Base-by-base conservation (phyloP, 192 early-diverging fungal genomes). In the Coemansia sp. region DNA sequence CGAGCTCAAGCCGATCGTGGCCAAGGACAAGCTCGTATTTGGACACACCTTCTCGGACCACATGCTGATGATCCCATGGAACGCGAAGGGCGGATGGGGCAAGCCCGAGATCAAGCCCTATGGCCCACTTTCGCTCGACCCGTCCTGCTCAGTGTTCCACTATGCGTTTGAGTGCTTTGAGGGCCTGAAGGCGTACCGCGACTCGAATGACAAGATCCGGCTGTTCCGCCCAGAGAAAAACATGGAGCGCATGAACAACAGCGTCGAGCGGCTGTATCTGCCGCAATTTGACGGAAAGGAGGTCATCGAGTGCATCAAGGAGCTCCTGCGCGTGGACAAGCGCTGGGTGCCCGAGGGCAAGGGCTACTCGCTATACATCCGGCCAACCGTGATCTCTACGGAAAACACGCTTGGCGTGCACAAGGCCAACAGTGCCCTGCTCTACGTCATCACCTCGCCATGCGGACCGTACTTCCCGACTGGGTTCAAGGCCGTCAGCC, bases 191-290 rank as follows among this genome's bases (percentile, higher is more conserved):
- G 91, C 93, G 28, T 97, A 97, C 84, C 95, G 94, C 79, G 95
- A 94, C 62, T 88, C 88, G 61, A 56, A 90, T 3, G 92, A 92
- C 25, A 87, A 87, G 55, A 90, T 94, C 59, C 86, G 95, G 50
- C 75, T 98, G 54, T 98, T 98, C 86, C 87, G 95, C n/a, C 95
- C 95, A 6, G 91, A 98, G 40, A 92, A 92, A 92, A 98, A 98
- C 87, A 98, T 98, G 94, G 83, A 82, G 72, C 88, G 95, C 53
- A 84, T 98, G 69, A 87, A 86, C 67, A 78, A 60, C 29, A 92
- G 91, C 52, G 90, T 89, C 27, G 74, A 84, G 42, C 87, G 95
- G 50, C 83, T 98, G 62, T 81, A 91, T 44, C 83, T 98, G 59
- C 95, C 95, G 17, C 52, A 63, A 58, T 96, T 98, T 50, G 87